These are phyloP conservation scores for Phaeophleospora eucalypticola DNA, from an alignment of 2,329 filamentous ascomycete genomes.

Conservation along the genomic window DNA sequence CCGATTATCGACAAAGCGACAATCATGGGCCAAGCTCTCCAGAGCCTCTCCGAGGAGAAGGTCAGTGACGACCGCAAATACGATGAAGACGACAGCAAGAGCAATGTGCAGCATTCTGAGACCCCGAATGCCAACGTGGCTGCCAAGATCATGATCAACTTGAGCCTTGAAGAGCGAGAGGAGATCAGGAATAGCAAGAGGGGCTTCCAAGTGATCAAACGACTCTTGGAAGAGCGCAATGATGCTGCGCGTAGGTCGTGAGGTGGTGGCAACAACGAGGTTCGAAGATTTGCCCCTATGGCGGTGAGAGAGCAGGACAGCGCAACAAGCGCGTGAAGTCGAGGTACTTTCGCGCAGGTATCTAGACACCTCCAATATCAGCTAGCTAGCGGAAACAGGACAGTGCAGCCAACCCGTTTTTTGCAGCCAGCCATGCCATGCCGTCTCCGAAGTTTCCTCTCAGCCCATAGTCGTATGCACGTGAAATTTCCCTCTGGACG, in stretches of 20 bases:
- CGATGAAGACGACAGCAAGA: neutral
- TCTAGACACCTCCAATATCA: too few species aligned
- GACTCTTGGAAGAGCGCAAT: slow-evolving; percentile 2
- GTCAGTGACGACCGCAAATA: too few species aligned
- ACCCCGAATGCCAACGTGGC: slow-evolving; percentile 7
- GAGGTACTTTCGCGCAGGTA: neutral
- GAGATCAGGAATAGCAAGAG: neutral
- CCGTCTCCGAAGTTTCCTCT: too few species aligned
- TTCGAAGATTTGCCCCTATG: neutral
- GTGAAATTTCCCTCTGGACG: too few species aligned
- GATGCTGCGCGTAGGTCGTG: too few species aligned
- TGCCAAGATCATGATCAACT: slow-evolving; percentile 16
- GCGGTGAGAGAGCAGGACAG: neutral
- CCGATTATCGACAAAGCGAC: neutral
- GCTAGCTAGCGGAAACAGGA: too few species aligned
- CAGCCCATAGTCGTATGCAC: too few species aligned
- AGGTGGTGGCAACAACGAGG: neutral
- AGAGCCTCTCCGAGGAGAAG: too few species aligned
- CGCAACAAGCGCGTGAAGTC: neutral
- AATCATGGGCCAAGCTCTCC: too few species aligned
- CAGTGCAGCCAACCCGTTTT: too few species aligned
- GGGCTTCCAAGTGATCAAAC: slow-evolving; percentile 5
- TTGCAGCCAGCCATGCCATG: too few species aligned
- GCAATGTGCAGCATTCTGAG: neutral
- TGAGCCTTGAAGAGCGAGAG: slow-evolving; percentile 13